phyloP scores from a whole-genome alignment of 805 yeast species.

The Candida silvicultrix region DNA sequence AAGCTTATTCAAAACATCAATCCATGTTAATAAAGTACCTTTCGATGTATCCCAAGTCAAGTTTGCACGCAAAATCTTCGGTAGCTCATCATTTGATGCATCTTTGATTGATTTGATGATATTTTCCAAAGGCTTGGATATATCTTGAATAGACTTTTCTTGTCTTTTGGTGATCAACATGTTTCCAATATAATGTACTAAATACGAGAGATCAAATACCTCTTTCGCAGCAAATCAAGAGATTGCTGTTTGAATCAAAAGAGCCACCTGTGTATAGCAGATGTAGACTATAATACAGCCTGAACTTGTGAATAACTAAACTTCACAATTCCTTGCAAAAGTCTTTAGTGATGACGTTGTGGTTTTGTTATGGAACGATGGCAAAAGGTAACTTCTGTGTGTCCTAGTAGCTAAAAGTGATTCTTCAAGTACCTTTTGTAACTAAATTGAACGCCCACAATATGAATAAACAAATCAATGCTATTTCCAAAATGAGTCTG shows the following conservation, averaged over 20 bases:
- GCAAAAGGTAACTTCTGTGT: background rate
- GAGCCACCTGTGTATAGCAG: too few relatives aligned
- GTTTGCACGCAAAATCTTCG: conserved; percentile 30
- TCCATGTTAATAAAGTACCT: conserved; percentile 73
- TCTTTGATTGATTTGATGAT: conserved; percentile 32
- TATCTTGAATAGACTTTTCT: conserved; percentile 16
- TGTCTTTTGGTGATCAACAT: conserved; percentile 24
- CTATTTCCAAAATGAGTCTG: background rate
- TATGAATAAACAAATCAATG: background rate
- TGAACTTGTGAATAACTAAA: too few relatives aligned
- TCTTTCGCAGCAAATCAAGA: too few relatives aligned
- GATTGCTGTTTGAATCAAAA: too few relatives aligned
- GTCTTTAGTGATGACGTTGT: too few relatives aligned
- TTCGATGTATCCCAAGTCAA: conserved; percentile 55
- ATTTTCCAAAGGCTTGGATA: conserved; percentile 26
- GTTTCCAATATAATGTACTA: background rate
- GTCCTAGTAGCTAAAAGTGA: background rate
- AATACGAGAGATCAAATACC: background rate
- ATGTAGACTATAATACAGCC: too few relatives aligned
- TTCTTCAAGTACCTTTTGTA: background rate
- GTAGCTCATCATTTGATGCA: conserved; percentile 33
- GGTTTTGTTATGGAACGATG: background rate
- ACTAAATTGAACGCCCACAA: background rate
- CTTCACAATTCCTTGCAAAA: too few relatives aligned
- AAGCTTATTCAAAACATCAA: conserved; percentile 66